Conservation (phyloP, 2,329 filamentous ascomycete species). For the Penicillium brasilianum region DNA sequence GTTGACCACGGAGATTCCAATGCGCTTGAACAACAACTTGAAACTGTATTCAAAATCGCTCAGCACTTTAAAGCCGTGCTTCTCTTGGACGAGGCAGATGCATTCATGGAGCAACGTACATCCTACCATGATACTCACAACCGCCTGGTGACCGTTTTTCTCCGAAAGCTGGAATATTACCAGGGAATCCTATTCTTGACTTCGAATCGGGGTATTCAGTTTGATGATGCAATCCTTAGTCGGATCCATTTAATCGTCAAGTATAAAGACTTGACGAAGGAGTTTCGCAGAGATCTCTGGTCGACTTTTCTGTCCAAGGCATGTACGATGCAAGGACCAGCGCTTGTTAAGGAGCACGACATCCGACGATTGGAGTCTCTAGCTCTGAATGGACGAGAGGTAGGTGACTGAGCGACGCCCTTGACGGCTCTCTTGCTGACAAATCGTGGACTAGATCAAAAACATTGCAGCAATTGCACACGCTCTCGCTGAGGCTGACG, state of each 20-base stretch:
- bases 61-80: conserved; percentile 22
- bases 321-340: neutral
- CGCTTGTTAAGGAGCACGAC: neutral
- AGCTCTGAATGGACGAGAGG: conserved; percentile 1
- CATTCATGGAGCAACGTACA: conserved; percentile 5
- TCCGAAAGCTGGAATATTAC: conserved; percentile 18
- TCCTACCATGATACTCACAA: conserved; percentile 4
- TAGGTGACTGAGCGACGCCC: neutral
- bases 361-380: conserved; percentile 1
- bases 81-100: conserved; percentile 16
- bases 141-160: conserved; percentile 4
- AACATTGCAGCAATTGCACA: conserved; percentile 1
- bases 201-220: conserved; percentile 8
- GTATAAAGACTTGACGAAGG: neutral
- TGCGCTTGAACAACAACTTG: conserved; percentile 29
- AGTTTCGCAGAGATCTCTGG: neutral
- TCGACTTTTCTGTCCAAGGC: neutral
- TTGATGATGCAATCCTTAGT: neutral
- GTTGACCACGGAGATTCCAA: conserved; percentile 24
- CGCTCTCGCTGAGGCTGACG: neutral
- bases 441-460: neutral
- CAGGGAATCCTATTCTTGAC: conserved; percentile 14
- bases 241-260: neutral
- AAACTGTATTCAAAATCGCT: conserved; percentile 33
- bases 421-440: neutral